Conservation (phyloP, 176 grass and related monocot species). For the Elaeis guineensis region DNA sequence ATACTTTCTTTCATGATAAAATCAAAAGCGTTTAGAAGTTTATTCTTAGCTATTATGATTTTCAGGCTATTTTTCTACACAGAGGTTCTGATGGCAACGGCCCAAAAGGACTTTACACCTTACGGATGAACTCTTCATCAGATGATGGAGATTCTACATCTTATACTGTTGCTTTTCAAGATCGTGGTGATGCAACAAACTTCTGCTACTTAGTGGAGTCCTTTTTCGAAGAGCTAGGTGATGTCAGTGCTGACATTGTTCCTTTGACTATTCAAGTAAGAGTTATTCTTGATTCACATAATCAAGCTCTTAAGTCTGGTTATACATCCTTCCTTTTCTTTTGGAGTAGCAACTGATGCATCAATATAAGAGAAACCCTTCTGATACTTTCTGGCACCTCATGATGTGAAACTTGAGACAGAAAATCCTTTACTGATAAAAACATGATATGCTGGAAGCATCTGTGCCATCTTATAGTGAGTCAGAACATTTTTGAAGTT, state of each 20-base stretch:
- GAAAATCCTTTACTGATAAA: no score
- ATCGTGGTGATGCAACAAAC: constrained; percentile 25
- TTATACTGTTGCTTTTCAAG: constrained; percentile 38
- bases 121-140: constrained; percentile 22
- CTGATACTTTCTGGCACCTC: no score
- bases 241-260: constrained; percentile 31
- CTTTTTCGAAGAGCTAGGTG: constrained; percentile 36
- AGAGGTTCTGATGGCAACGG: constrained; percentile 18
- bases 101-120: constrained; percentile 30
- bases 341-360: neutral
- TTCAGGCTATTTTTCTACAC: constrained; percentile 30
- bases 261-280: constrained; percentile 37
- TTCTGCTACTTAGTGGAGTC: constrained; percentile 34
- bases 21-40: neutral
- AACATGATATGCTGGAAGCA: no score
- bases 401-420: no score
- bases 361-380: no score
- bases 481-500: no score
- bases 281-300: neutral
- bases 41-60: neutral
- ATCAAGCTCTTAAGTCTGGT: neutral
- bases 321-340: constrained; percentile 1
- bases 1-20: no score
- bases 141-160: constrained; percentile 16
- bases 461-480: no score